Conservation (phyloP, 495 filamentous ascomycete species). For the Durotheca rogersii region DNA sequence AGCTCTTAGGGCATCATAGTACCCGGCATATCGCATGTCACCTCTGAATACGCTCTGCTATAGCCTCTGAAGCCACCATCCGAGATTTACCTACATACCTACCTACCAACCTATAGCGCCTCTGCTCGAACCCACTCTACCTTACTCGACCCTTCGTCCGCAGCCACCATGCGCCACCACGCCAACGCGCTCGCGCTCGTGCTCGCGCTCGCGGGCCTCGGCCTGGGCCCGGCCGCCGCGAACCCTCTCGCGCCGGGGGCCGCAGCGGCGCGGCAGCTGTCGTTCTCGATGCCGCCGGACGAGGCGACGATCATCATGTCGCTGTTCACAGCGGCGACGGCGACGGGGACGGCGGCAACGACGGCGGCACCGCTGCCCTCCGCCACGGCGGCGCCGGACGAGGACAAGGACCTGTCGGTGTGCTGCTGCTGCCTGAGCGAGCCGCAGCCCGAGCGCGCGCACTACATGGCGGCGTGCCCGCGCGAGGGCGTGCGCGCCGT, state of each 20-base stretch:
- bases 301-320: constrained; percentile 2
- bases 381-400: background rate
- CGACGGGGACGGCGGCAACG: background rate
- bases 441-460: background rate
- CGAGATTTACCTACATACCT: too few species aligned
- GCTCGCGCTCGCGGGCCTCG: too few species aligned
- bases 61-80: too few species aligned
- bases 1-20: too few species aligned
- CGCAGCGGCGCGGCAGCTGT: too few species aligned
- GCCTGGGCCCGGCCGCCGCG: background rate
- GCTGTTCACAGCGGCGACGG: background rate
- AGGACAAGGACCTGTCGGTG: constrained; percentile 2
- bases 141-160: too few species aligned
- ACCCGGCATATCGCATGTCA: too few species aligned
- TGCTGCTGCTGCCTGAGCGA: constrained; percentile 4
- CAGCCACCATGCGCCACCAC: too few species aligned
- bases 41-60: too few species aligned
- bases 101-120: too few species aligned
- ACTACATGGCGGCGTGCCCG: constrained; percentile 10
- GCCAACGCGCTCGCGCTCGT: too few species aligned
- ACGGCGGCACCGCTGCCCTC: background rate
- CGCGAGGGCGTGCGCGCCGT: constrained; percentile 6
- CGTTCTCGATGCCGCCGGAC: background rate
- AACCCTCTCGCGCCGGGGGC: constrained; percentile 3
- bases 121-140: too few species aligned